Evolutionary conservation across 805 yeast genomes (phyloP).

Genomic region (Saturnispora saitoi): DNA sequence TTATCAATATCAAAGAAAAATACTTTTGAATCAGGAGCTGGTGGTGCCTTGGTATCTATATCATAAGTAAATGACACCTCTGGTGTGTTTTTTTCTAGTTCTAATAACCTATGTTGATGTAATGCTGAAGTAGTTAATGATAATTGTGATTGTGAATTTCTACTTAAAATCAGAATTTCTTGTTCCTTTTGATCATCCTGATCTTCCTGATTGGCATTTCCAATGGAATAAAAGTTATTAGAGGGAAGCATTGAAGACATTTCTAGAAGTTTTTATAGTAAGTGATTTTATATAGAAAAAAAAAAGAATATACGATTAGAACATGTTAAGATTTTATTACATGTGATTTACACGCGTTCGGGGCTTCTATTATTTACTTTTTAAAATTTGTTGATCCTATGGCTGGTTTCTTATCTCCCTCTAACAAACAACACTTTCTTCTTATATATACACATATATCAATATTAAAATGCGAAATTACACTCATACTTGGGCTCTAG

Average conservation of each 20-base stretch:
- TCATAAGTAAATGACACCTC: slow-evolving; percentile 22
- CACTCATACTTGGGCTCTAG: slow-evolving; percentile 28
- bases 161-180: slow-evolving; percentile 13
- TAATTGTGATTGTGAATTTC: slow-evolving; percentile 16
- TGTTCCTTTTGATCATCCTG: slow-evolving; percentile 15
- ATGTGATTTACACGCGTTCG: background rate
- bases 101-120: background rate
- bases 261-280: background rate
- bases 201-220: background rate
- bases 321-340: background rate
- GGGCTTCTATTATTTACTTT: background rate
- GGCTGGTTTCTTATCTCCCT: background rate
- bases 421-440: background rate
- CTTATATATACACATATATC: background rate
- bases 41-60: slow-evolving; percentile 23
- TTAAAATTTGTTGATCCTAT: background rate
- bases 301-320: background rate
- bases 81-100: slow-evolving; percentile 15
- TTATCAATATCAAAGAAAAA: slow-evolving; percentile 93
- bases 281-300: background rate
- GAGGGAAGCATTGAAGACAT: slow-evolving; percentile 3
- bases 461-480: slow-evolving; percentile 14
- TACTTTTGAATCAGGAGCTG: slow-evolving; percentile 22
- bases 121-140: background rate
- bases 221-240: background rate